phyloP scores from a whole-genome alignment of 441 rosid genomes.

The Adansonia madagascariensis region DNA sequence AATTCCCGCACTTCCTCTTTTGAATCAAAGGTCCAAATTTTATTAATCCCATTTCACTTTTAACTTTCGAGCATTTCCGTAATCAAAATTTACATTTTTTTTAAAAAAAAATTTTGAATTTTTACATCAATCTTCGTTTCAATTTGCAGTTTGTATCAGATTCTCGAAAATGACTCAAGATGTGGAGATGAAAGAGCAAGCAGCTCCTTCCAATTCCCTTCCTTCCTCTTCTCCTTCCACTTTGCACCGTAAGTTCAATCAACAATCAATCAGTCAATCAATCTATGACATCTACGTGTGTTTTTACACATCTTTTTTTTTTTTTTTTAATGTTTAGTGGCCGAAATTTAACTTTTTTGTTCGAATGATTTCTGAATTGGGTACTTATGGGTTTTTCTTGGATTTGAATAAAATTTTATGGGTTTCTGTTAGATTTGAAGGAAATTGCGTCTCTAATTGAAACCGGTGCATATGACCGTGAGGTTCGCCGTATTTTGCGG shows the following conservation, averaged over 20 bases:
- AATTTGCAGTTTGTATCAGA: constrained; percentile 4
- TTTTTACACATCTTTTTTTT: background rate
- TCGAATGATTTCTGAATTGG: background rate
- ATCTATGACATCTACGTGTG: background rate
- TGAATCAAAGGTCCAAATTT: background rate
- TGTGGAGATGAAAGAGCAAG: constrained; percentile 59
- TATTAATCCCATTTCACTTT: background rate
- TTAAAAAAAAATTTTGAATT: background rate
- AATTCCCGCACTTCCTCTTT: too few relatives aligned
- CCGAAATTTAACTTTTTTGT: background rate
- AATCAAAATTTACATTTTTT: background rate
- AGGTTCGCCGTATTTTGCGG: constrained; percentile 60
- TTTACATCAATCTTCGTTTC: background rate
- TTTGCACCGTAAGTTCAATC: constrained; percentile 45
- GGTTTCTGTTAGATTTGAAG: constrained; percentile 54
- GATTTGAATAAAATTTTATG: background rate
- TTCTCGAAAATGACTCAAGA: constrained; percentile 49
- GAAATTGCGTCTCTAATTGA: constrained; percentile 68
- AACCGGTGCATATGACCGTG: constrained; percentile 59
- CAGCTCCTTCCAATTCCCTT: constrained; percentile 42
- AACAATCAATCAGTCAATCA: background rate
- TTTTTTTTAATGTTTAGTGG: background rate
- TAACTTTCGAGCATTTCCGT: background rate
- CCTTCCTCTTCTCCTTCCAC: constrained; percentile 46
- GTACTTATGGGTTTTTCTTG: background rate